Base-by-base conservation (phyloP, 179 eudicot species). In the Spinacia oleracea region DNA sequence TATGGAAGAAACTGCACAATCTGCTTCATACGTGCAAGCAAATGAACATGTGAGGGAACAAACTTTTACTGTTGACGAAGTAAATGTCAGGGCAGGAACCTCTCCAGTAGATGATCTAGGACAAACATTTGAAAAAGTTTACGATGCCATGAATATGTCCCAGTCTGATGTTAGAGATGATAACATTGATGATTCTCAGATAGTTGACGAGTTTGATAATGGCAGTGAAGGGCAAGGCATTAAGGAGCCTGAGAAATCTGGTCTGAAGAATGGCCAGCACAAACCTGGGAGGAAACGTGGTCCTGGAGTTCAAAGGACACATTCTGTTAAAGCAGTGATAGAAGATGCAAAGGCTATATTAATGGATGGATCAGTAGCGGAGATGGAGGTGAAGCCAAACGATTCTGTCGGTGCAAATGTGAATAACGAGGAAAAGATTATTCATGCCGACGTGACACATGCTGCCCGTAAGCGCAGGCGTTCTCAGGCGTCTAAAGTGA, bases 311-410 rank as follows among this genome's bases (percentile, higher is more conserved):
- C 86, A 69, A 40, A 87, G 89, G 81, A 90, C 89, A n/a, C 84
- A 82, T 63, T 84, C 97, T 74, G 89, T 90, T 31, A 90, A 89
- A 84, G 88, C 87, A 23, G 93, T 82, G 64, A 90, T 93, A 80
- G 90, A 88, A 81, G 97, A 92, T 59, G 91, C 93, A 50, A 79
- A 84, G 56, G 83, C 72, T 75, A 78, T 90, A 70, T 76, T 88
- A 53, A 88, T 87, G 63, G 80, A 85, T 80, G 70, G 70, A 77
- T 84, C 31, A 79, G 55, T 64, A 67, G 68, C 59, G 65, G 53
- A 76, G 74, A 75, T 45, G 86, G 85, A 80, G 70, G 72, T 73
- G 72, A 80, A 76, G 65, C 86, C 81, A 21, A 86, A 83, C 76
- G 83, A 84, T 72, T 81, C 86, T 59, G 70, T 51, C 11, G 59